Evolutionary conservation across 768 basidiomycete genomes (phyloP), one percentile per base, ranked within the genome.

Genomic region (Leccinum uliginosum): DNA sequence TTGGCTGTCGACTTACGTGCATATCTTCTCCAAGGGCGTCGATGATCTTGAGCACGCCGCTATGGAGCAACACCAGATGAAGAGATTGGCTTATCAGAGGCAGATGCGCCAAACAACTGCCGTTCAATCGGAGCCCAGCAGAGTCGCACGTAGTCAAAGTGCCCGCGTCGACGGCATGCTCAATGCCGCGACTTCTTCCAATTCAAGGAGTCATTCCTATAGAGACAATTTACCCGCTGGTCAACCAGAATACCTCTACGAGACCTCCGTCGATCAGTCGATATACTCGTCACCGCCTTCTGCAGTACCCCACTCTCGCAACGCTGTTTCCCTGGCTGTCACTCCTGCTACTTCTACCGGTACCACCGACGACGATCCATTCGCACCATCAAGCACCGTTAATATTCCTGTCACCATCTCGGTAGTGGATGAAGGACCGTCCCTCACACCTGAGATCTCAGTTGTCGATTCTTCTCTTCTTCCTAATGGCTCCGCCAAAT

Each of bases 41-140:
- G 84, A 85, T 2, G 89, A 95, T 43, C 80, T 95, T 26, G 94
- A 98, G 72, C 73, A 73, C 1, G 74, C 83, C 38, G 91, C 94
- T 12, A 84, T 92, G 75, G 90, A 92, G 56, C 86, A 89, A 65
- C 91, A 95, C 69, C 85, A 87, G 61, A 80, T 83, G 75, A 94
- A 94, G 78, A 80, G 89, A 26, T 77, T 88, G 23, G 86, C 85
- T 3, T 91, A 91, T 69, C 87, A 91, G 73, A 79, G 79, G 52
- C 90, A 92, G 73, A 89, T 91, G 87, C 83, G 80, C 53, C 78
- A 81, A 26, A 73, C 76, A 17, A 77, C 77, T 1, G 72, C 73
- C 1, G 75, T 70, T 21, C 63, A 65, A 35, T 34, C 62, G 1
- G 71, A 70, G 43, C 60, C 67, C 17, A 65, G 64, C 51, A 70